phyloP scores from a whole-genome alignment of 805 yeast species.

The Candida peoriensis region DNA sequence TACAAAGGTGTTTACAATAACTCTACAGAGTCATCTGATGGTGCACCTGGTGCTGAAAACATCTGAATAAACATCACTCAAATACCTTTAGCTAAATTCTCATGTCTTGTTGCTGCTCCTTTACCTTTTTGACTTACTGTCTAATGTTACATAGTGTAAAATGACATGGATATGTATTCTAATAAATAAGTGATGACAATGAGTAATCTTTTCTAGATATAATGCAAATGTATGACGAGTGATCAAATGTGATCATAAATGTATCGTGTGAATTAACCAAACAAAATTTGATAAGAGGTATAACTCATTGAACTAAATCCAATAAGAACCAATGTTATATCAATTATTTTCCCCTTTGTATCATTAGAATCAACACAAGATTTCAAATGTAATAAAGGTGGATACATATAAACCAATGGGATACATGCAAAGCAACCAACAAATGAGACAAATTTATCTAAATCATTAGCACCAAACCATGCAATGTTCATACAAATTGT shows the following conservation, averaged over 20 bases:
- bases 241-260: too few relatives aligned
- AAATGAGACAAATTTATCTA: constrained; percentile 72
- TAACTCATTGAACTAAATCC: constrained; percentile 63
- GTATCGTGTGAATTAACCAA: constrained; percentile 7
- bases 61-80: too few relatives aligned
- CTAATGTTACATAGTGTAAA: too few relatives aligned
- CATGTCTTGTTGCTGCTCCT: too few relatives aligned
- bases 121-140: too few relatives aligned
- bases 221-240: too few relatives aligned
- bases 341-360: constrained; percentile 35
- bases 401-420: constrained; percentile 81
- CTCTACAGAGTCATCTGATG: too few relatives aligned
- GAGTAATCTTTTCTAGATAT: too few relatives aligned
- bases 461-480: constrained; percentile 58
- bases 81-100: too few relatives aligned
- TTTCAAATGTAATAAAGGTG: constrained; percentile 68
- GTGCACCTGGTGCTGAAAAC: too few relatives aligned
- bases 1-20: constrained; percentile 3
- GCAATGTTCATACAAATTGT: constrained; percentile 52
- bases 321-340: constrained; percentile 43
- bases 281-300: constrained; percentile 57
- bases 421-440: constrained; percentile 84
- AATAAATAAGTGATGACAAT: too few relatives aligned
- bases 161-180: too few relatives aligned
- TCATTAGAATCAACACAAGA: constrained; percentile 27